Base-by-base conservation (phyloP, 345 rosid species). In the Syzygium aqueum region DNA sequence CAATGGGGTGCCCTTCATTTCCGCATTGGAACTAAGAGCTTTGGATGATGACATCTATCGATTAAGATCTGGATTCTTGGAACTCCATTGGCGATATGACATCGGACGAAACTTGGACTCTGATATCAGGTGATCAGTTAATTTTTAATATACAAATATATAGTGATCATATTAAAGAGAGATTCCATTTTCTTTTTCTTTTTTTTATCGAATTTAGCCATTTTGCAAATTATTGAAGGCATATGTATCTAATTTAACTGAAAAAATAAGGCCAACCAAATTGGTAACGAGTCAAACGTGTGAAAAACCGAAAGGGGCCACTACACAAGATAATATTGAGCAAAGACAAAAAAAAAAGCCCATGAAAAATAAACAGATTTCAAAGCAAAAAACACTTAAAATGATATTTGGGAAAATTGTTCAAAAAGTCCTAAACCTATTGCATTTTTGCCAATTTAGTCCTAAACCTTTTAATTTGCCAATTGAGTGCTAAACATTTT, bases 1-100 rank as follows among this genome's bases (percentile, higher is more conserved):
- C 11, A 50, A 51, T 1, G 96, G 95, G 46, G 87, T 91, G 21
- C 96, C 96, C 86, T 94, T 95, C 73, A 91, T 94, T 49, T 92
- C 95, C 1, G 90, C 91, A 13, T 80, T 94, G 86, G 97, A 95
- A 80, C 52, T 94, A 3, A 82, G 89, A 23, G 67, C 50, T 11
- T 27, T 86, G 11, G 87, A 65, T 12, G n/a, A 53, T 27, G n/a
- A 25, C 22, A 22, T 77, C 50, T 86, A 86, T 56, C 84, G 28
- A 21, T 40, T 15, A 7, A 33, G 17, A 4, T 16, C 59, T 3
- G 84, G 84, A 8, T 14, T 43, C 16, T 25, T 40, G 53, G 1
- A 0, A 23, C 0, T 0, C 14, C 0, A 0, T 57, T 0, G 0
- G 21, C 80, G 57, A 30, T 1, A 15, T 14, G 8, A 61, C 57